These are phyloP conservation scores for Eucalyptus cloeziana DNA, from an alignment of 345 rosid species.

Conservation along the genomic window DNA sequence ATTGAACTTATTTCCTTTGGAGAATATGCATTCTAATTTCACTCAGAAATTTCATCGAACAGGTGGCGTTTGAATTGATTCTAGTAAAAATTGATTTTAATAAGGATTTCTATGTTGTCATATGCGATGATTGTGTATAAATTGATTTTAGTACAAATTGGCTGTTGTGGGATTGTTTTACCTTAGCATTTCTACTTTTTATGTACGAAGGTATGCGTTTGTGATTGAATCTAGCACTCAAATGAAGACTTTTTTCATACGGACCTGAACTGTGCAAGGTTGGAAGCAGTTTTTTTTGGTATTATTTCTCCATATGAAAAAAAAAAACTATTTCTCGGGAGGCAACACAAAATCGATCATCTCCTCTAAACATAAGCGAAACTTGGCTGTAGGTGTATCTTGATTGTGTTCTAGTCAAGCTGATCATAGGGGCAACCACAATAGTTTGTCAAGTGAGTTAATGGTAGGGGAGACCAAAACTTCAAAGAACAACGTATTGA, in stretches of 20 bases:
- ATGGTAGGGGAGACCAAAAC: not conserved
- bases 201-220: not conserved
- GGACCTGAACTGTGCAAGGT: not conserved
- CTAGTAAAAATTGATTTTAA: no score
- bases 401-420: not conserved
- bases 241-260: not conserved
- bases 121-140: no score
- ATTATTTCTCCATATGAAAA: not conserved
- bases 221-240: not conserved
- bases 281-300: not conserved
- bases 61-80: no score
- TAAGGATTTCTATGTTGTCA: no score
- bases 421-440: not conserved
- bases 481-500: not conserved
- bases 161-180: not conserved
- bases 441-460: not conserved
- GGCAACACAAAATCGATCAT: not conserved
- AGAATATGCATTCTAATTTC: no score
- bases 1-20: no score
- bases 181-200: not conserved
- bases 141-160: not conserved
- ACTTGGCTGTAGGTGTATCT: not conserved
- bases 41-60: no score
- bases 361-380: not conserved
- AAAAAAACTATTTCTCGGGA: not conserved